Evolutionary conservation across 1,284 basidiomycete species (phyloP).

Genomic region (Psilocybe mexicana): DNA sequence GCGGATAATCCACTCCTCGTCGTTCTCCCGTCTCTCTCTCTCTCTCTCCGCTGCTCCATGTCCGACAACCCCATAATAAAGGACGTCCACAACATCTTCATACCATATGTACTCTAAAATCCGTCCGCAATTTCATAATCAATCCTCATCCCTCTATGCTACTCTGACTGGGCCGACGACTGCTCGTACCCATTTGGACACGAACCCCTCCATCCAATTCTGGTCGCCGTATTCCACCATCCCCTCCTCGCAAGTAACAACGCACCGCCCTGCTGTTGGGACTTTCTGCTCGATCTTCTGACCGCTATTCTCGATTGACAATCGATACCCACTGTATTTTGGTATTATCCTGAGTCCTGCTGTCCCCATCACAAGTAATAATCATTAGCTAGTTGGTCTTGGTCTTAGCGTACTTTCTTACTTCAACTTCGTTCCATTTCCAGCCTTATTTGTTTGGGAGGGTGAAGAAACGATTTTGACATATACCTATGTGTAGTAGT

Average conservation of each 20-base stretch:
- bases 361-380: neutral
- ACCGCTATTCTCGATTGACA: neutral
- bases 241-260: too few species aligned
- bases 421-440: neutral
- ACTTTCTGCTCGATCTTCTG: neutral
- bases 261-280: too few species aligned
- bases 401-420: neutral
- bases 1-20: conserved; percentile 22
- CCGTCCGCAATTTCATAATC: neutral
- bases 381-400: neutral
- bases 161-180: too few species aligned
- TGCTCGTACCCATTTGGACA: too few species aligned
- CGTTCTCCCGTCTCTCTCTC: too few species aligned
- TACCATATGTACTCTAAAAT: conserved; percentile 6
- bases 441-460: neutral
- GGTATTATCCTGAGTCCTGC: neutral
- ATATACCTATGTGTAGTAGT: neutral
- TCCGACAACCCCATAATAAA: neutral
- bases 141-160: neutral
- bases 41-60: neutral
- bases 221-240: too few species aligned
- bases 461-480: neutral
- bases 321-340: neutral
- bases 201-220: too few species aligned
- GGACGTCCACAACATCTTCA: conserved; percentile 13